Conservation (phyloP, 345 rosid genomes). For the Trapa incisa region DNA sequence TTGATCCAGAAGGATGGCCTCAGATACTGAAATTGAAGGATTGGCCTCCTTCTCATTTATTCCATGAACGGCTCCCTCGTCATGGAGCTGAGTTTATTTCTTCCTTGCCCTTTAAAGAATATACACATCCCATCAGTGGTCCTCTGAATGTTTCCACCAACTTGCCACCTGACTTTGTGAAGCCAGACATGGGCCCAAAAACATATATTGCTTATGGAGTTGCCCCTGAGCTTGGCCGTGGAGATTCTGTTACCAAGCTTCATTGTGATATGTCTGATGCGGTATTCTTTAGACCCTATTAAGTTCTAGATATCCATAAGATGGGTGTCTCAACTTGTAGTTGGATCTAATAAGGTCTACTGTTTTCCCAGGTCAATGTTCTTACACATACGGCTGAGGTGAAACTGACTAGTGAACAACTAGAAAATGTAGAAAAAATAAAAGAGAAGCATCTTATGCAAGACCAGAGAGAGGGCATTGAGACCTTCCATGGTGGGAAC, state of each 20-base stretch:
- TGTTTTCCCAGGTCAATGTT: slow-evolving; percentile 50
- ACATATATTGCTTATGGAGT: slow-evolving; percentile 68
- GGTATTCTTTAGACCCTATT: slow-evolving; percentile 23
- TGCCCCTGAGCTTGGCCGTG: slow-evolving; percentile 62
- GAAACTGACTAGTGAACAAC: background rate
- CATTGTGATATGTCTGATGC: slow-evolving; percentile 89
- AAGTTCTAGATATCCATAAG: background rate
- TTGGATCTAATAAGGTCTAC: background rate
- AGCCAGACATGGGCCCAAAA: slow-evolving; percentile 86
- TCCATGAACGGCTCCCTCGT: slow-evolving; percentile 50
- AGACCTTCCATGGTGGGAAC: slow-evolving; percentile 9
- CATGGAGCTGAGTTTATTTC: slow-evolving; percentile 51
- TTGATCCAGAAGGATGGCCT: slow-evolving; percentile 38
- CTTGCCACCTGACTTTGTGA: slow-evolving; percentile 37
- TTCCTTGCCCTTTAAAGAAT: slow-evolving; percentile 63
- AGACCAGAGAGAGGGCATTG: slow-evolving; percentile 42
- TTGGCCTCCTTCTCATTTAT: slow-evolving; percentile 62
- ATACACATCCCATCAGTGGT: slow-evolving; percentile 56
- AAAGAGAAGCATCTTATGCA: slow-evolving; percentile 34
- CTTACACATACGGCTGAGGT: slow-evolving; percentile 50
- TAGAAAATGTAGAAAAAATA: slow-evolving; percentile 17
- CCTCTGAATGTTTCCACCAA: slow-evolving; percentile 47
- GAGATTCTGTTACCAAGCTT: slow-evolving; percentile 83
- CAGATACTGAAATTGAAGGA: slow-evolving; percentile 58
- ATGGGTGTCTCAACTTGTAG: background rate